A percentile compares a stretch with the other conserved stretches of the same genome.
phyloP scores from a whole-genome alignment of 1,139 yeast species.

The Pichia sp. region DNA sequence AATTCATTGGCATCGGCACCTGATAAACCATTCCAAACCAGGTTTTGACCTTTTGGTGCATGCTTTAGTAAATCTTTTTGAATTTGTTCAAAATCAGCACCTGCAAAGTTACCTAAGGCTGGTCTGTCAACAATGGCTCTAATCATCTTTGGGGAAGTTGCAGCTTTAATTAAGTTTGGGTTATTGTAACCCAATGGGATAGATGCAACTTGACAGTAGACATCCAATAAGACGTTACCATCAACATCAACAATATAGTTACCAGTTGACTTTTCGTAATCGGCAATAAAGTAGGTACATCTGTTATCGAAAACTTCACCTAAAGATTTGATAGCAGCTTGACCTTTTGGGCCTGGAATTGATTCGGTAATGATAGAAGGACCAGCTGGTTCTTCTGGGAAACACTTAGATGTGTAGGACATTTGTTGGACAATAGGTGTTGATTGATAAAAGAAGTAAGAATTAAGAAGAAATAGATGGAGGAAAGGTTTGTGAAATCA shows the following conservation, averaged over 20 bases:
- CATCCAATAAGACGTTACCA: slow-evolving; percentile 60
- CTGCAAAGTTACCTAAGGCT: slow-evolving; percentile 71
- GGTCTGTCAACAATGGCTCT: slow-evolving; percentile 69
- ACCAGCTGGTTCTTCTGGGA: slow-evolving; percentile 56
- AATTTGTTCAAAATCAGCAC: slow-evolving; percentile 50
- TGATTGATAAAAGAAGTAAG: background rate
- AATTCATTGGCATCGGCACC: slow-evolving; percentile 84
- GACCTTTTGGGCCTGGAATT: slow-evolving; percentile 60
- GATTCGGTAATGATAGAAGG: slow-evolving; percentile 44
- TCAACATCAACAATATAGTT: slow-evolving; percentile 68
- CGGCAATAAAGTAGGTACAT: slow-evolving; percentile 61
- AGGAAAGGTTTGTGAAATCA: background rate
- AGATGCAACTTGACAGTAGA: slow-evolving; percentile 72
- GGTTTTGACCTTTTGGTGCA: slow-evolving; percentile 64
- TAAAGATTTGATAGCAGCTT: slow-evolving; percentile 36
- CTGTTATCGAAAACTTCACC: slow-evolving; percentile 53
- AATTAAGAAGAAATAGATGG: background rate
- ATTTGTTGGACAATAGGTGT: slow-evolving; percentile 4
- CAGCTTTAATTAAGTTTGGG: slow-evolving; percentile 56
- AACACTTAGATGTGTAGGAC: slow-evolving; percentile 26
- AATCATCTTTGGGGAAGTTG: slow-evolving; percentile 56
- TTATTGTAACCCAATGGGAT: slow-evolving; percentile 75
- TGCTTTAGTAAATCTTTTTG: slow-evolving; percentile 48
- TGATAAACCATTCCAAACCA: slow-evolving; percentile 67
- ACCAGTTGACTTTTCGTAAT: slow-evolving; percentile 59